These are phyloP conservation scores for Cryomyces minteri DNA, from an alignment of 495 filamentous ascomycete species.

Conservation along the genomic window DNA sequence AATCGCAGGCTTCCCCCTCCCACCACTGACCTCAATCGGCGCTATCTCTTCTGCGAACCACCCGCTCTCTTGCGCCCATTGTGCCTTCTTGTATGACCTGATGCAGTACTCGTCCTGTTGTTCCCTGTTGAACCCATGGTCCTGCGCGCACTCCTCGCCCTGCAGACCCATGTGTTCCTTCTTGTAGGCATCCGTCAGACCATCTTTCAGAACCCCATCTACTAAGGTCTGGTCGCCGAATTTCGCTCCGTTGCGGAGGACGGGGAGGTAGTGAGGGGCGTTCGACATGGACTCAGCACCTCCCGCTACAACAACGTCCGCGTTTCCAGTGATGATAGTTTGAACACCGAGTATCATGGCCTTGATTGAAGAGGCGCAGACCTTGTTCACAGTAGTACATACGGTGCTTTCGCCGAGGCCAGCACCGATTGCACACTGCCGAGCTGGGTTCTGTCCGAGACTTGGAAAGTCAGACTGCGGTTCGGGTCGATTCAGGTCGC, in stretches of 20 bases:
- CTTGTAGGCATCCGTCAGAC: slow-evolving; percentile 79
- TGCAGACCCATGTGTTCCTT: slow-evolving; percentile 88
- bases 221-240: slow-evolving; percentile 75
- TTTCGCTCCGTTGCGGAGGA: slow-evolving; percentile 64
- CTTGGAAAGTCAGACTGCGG: slow-evolving; percentile 25
- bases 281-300: slow-evolving; percentile 98
- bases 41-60: slow-evolving; percentile 72
- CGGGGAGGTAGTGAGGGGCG: slow-evolving; percentile 86
- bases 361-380: slow-evolving; percentile 88
- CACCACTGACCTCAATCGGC: slow-evolving; percentile 72
- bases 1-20: slow-evolving; percentile 74
- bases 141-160: slow-evolving; percentile 78
- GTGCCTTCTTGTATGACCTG: slow-evolving; percentile 75
- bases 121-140: slow-evolving; percentile 64
- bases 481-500: slow-evolving; percentile 1
- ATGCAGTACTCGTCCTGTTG: slow-evolving; percentile 90
- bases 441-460: slow-evolving; percentile 88
- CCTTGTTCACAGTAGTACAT: slow-evolving; percentile 94
- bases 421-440: slow-evolving; percentile 78
- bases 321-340: slow-evolving; percentile 89
- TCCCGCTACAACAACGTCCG: slow-evolving; percentile 76
- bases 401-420: slow-evolving; percentile 63
- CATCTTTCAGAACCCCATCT: slow-evolving; percentile 83
- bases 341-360: slow-evolving; percentile 88
- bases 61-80: slow-evolving; percentile 61